These are phyloP conservation scores for Ormosia semicastrata DNA, from an alignment of 306 rosid species.

Conservation along the genomic window DNA sequence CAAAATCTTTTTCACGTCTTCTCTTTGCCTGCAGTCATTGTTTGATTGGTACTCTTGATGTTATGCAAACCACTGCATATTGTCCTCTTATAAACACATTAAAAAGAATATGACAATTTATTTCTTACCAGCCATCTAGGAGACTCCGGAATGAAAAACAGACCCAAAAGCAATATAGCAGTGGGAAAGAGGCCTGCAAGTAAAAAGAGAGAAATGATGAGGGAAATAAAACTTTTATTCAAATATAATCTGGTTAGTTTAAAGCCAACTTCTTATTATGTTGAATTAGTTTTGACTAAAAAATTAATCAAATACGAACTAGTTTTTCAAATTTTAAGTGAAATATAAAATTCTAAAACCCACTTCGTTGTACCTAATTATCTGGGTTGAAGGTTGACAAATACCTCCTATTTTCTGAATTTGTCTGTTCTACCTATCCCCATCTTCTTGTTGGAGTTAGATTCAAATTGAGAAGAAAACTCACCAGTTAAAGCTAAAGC, in stretches of 20 bases:
- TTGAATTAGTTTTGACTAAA: not conserved
- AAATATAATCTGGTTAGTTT: not conserved
- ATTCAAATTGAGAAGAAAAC: constrained; percentile 13
- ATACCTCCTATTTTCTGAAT: not conserved
- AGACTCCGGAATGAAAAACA: constrained; percentile 89
- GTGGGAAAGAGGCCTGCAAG: constrained; percentile 74
- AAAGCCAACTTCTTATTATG: not conserved
- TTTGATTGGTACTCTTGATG: not conserved
- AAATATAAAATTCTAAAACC: not conserved
- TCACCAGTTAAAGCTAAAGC: constrained; percentile 69
- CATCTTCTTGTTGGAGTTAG: not conserved
- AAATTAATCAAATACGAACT: not conserved
- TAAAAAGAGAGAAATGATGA: not conserved
- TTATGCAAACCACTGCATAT: not conserved
- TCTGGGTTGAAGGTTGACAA: not conserved
- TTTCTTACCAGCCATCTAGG: constrained; percentile 95
- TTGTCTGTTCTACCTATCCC: not conserved
- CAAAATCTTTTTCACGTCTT: constrained; percentile 61
- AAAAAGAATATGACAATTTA: not conserved
- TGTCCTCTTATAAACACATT: not conserved
- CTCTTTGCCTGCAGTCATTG: constrained; percentile 61
- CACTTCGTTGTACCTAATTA: not conserved
- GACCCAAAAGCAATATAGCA: constrained; percentile 72
- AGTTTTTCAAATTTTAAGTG: not conserved
- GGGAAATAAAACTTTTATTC: not conserved